Conservation (phyloP, 345 rosid genomes). For the Hevea brasiliensis region DNA sequence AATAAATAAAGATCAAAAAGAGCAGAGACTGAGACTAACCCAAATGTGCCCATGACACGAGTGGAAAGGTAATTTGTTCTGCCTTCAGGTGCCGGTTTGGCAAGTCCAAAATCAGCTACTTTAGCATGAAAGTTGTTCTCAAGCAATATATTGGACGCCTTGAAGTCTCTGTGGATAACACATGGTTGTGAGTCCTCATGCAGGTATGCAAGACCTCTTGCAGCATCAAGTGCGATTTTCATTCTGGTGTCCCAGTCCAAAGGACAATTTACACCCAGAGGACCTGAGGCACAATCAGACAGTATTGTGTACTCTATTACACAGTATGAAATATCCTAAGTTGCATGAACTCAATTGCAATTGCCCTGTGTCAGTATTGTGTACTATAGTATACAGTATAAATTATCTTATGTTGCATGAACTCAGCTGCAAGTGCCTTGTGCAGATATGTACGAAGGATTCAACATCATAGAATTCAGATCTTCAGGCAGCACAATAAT, state of each 20-base stretch:
- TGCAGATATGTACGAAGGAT: neutral
- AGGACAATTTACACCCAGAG: conserved; percentile 85
- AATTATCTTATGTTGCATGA: neutral
- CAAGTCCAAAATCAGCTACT: conserved; percentile 98
- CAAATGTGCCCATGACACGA: conserved; percentile 99
- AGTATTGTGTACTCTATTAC: neutral
- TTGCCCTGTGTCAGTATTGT: neutral
- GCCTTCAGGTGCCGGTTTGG: conserved; percentile 99
- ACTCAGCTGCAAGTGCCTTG: neutral
- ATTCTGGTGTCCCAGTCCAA: conserved; percentile 96
- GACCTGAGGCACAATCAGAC: conserved; percentile 57
- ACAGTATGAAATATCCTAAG: neutral
- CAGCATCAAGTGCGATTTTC: conserved; percentile 99
- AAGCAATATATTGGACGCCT: conserved; percentile 95
- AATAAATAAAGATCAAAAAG: neutral
- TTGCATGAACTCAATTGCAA: neutral
- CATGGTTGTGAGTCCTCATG: conserved; percentile 99
- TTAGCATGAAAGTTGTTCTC: conserved; percentile 93
- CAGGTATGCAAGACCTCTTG: conserved; percentile 94
- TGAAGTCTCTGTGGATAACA: conserved; percentile 97
- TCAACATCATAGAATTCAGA: neutral
- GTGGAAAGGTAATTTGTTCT: conserved; percentile 89
- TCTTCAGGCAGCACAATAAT: neutral
- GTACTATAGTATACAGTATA: neutral
- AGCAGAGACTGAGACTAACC: conserved; percentile 52